These are phyloP conservation scores for Mrakia blollopis DNA, from an alignment of 768 basidiomycete species.

Conservation along the genomic window DNA sequence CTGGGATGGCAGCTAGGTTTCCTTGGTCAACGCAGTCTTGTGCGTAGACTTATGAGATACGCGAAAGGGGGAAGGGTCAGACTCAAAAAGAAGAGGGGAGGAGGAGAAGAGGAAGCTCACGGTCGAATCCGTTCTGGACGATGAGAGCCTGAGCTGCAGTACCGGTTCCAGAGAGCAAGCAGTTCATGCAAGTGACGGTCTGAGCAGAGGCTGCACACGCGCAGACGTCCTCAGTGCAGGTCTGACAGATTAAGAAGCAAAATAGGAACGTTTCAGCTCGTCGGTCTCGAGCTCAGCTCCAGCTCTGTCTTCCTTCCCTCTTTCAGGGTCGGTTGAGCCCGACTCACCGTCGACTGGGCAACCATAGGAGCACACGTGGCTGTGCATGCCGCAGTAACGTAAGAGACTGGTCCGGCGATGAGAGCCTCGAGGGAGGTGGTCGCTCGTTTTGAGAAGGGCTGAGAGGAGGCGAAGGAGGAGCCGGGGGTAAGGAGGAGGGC, in stretches of 20 bases:
- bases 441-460: slow-evolving; percentile 8
- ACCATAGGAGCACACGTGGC: slow-evolving; percentile 21
- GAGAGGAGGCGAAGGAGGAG: neutral
- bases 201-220: slow-evolving; percentile 20
- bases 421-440: slow-evolving; percentile 18
- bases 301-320: too few relatives aligned
- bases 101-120: neutral
- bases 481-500: neutral
- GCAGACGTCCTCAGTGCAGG: slow-evolving; percentile 22
- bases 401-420: slow-evolving; percentile 12
- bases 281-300: neutral
- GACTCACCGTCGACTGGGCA: slow-evolving; percentile 11
- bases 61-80: neutral
- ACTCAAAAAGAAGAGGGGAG: neutral
- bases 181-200: slow-evolving; percentile 30
- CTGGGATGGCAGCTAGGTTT: slow-evolving; percentile 11
- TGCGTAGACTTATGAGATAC: slow-evolving; percentile 20
- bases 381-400: neutral
- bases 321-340: neutral
- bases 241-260: slow-evolving; percentile 1
- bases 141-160: slow-evolving; percentile 4
- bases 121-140: slow-evolving; percentile 5
- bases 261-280: too few relatives aligned
- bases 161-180: slow-evolving; percentile 1
- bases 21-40: slow-evolving; percentile 21